Evolutionary conservation across 2,329 filamentous ascomycete species (phyloP).

Genomic region (Claviceps fusiformis): DNA sequence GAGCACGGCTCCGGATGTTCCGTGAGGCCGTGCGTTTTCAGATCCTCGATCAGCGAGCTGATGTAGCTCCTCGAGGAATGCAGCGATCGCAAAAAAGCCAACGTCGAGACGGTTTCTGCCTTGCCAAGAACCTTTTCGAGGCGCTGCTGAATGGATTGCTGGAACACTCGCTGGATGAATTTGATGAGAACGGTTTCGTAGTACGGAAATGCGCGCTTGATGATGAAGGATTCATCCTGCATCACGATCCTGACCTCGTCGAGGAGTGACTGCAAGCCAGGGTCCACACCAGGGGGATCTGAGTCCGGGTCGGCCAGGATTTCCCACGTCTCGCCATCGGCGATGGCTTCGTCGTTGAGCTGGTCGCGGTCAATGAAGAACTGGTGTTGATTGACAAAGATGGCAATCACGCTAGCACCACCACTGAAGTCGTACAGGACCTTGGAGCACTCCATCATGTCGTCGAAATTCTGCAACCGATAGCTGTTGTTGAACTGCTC

Average conservation of each 20-base stretch:
- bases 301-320: slow-evolving; percentile 86
- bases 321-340: slow-evolving; percentile 73
- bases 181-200: slow-evolving; percentile 87
- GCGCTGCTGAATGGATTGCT: slow-evolving; percentile 93
- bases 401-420: slow-evolving; percentile 83
- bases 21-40: slow-evolving; percentile 87
- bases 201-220: slow-evolving; percentile 90
- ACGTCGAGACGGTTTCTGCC: slow-evolving; percentile 76
- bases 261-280: slow-evolving; percentile 78
- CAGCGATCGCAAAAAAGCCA: slow-evolving; percentile 80
- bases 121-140: slow-evolving; percentile 94
- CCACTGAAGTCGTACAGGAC: slow-evolving; percentile 94
- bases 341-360: slow-evolving; percentile 69
- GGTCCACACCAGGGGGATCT: slow-evolving; percentile 81
- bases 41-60: slow-evolving; percentile 71
- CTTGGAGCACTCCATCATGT: slow-evolving; percentile 94
- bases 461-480: slow-evolving; percentile 84
- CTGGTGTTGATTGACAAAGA: slow-evolving; percentile 97
- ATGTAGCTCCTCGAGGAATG: slow-evolving; percentile 89
- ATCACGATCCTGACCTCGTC: slow-evolving; percentile 93
- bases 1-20: slow-evolving; percentile 90
- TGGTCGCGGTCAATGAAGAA: slow-evolving; percentile 98
- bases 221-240: slow-evolving; percentile 93
- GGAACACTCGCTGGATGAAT: slow-evolving; percentile 91
- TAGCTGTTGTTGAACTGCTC: slow-evolving; percentile 98